Evolutionary conservation across 2,329 filamentous ascomycete genomes (phyloP).

Genomic region (Exophiala alcalophila): DNA sequence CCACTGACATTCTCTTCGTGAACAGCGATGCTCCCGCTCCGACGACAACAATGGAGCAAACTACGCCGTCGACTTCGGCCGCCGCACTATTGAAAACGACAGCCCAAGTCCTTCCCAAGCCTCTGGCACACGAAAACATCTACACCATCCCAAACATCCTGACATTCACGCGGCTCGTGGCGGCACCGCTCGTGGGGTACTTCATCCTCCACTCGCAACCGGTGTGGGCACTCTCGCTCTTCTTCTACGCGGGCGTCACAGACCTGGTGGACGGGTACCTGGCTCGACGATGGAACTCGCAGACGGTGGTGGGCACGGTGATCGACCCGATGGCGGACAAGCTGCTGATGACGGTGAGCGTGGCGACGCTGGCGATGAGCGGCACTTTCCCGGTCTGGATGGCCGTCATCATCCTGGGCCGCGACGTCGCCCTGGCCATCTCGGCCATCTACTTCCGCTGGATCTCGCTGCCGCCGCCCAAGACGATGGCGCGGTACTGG

Average conservation of each 20-base stretch:
- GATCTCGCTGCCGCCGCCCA: conserved; percentile 88
- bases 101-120: conserved; percentile 35
- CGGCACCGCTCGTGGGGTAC: conserved; percentile 83
- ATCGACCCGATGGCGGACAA: conserved; percentile 98
- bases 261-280: conserved; percentile 94
- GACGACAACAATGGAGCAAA: no score
- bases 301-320: conserved; percentile 91
- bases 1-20: no score
- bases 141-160: conserved; percentile 95
- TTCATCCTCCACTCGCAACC: conserved; percentile 81
- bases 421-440: conserved; percentile 78
- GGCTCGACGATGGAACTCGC: conserved; percentile 78
- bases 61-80: no score
- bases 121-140: conserved; percentile 73
- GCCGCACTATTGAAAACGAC: no score
- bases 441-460: conserved; percentile 93
- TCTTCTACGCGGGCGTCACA: conserved; percentile 86
- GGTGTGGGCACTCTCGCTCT: conserved; percentile 74
- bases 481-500: conserved; percentile 92
- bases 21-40: no score
- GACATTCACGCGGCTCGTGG: conserved; percentile 78
- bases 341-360: conserved; percentile 87
- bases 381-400: conserved; percentile 87
- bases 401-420: conserved; percentile 82
- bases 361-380: conserved; percentile 78